Evolutionary conservation across 768 basidiomycete species (phyloP), one percentile per base, ranked within the genome.

Genomic region (Tylopilus rubrobrunneus): DNA sequence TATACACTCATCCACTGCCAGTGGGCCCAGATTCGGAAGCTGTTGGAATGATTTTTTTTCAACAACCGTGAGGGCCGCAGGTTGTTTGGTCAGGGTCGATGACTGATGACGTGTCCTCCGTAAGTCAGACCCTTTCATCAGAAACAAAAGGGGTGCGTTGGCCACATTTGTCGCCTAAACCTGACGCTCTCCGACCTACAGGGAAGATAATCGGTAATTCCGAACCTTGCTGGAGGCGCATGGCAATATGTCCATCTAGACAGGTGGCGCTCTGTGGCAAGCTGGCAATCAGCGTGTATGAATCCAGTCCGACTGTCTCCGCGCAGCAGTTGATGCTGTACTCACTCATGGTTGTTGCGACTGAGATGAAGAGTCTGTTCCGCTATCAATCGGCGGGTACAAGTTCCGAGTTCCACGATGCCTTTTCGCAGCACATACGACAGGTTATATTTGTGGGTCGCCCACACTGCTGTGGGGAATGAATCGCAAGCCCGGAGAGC

Each of bases 331-430:
- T 37, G 37, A 17, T 37, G 37, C 39, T n/a, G 7, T n/a, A 39
- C n/a, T n/a, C 34, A 34, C 31, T 7, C 31, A 8, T 31, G 10
- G 10, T 8, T n/a, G 17, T n/a, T 37, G 37, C 37, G 55, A 58
- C 55, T 60, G 63, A 65, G 63, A 49, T 68, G 61, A 58, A 55
- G 23, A 31, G 48, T 37, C 45, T 50, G 48, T 56, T 55, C 49
- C 34, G 56, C 62, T 56, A 46, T 50, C 52, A 49, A 52, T 53
- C 49, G 45, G 49, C 8, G 3, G n/a, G 7, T 39, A 53, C 31
- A 27, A 29, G 31, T 28, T 64, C 65, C 67, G 59, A 28, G 33
- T 52, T 66, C 61, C 62, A 64, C 56, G 56, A 62, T 49, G 39
- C n/a, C 29, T 51, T 60, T 29, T 54, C 29, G 43, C 57, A 53